Evolutionary conservation across 768 basidiomycete genomes (phyloP).

Genomic region (Psilocybe subaeruginosa): DNA sequence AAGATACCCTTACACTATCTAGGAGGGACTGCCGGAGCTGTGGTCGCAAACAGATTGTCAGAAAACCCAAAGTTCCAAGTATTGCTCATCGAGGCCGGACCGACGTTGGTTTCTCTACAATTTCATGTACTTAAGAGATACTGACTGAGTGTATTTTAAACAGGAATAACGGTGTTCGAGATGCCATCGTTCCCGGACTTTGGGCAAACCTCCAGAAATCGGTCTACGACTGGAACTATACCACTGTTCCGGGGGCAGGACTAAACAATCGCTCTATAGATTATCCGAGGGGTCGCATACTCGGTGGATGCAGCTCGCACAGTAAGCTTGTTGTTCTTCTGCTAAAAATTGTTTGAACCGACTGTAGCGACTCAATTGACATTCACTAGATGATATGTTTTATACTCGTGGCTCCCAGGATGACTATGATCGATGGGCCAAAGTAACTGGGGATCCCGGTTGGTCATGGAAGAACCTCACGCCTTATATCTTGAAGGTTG

Average conservation of each 20-base stretch:
- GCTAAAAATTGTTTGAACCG: not conserved
- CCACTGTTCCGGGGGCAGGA: constrained; percentile 1
- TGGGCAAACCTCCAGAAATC: not conserved
- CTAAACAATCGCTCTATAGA: not conserved
- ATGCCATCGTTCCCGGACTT: not conserved
- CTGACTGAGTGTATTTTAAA: not conserved
- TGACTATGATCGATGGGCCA: constrained; percentile 11
- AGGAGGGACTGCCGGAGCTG: constrained; percentile 58
- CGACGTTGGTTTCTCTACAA: not conserved
- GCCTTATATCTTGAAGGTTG: constrained; percentile 9
- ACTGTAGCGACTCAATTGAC: not conserved
- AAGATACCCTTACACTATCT: not conserved
- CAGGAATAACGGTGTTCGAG: constrained; percentile 1
- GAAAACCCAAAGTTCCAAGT: constrained; percentile 51
- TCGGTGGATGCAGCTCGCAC: constrained; percentile 13
- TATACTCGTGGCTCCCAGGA: constrained; percentile 9
- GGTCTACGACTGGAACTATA: constrained; percentile 10
- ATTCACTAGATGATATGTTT: constrained; percentile 3
- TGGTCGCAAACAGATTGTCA: constrained; percentile 53
- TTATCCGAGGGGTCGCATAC: constrained; percentile 7
- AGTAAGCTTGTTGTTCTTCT: not conserved
- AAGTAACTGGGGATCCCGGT: constrained; percentile 6
- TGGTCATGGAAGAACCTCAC: constrained; percentile 13
- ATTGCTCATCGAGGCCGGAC: constrained; percentile 56
- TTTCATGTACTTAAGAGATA: not conserved